Percentiles rank a stretch among this genome's conserved stretches.
phyloP scores from a whole-genome alignment of 306 rosid species.

The Sphenostylis stenocarpa region DNA sequence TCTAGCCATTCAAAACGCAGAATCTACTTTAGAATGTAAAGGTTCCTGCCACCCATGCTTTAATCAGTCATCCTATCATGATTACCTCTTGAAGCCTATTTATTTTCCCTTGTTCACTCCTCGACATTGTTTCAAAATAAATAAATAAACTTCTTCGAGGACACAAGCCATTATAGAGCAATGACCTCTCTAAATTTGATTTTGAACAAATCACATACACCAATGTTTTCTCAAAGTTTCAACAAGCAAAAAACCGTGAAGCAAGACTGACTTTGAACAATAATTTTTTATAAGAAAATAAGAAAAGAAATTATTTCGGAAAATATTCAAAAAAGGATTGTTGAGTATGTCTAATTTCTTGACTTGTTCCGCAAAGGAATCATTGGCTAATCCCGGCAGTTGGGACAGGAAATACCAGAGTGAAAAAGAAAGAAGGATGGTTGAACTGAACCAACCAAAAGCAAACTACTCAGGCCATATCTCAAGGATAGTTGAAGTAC shows the following conservation, averaged over 20 bases:
- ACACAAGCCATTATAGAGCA: neutral
- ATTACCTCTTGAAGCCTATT: neutral
- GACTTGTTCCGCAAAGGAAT: neutral
- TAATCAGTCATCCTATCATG: neutral
- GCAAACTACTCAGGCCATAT: constrained; percentile 12
- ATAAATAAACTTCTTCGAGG: neutral
- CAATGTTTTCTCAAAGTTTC: neutral
- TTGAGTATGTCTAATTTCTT: constrained; percentile 1
- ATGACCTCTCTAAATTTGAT: neutral
- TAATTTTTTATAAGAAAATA: neutral
- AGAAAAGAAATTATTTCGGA: neutral
- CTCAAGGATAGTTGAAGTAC: neutral
- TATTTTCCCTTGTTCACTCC: neutral
- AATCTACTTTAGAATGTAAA: neutral
- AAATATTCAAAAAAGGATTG: neutral
- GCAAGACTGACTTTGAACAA: neutral
- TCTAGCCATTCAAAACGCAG: neutral
- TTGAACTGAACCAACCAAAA: neutral
- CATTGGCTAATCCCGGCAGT: neutral
- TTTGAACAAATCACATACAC: neutral
- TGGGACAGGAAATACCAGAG: neutral
- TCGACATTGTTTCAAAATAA: neutral
- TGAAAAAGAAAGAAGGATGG: neutral
- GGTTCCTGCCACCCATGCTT: neutral
- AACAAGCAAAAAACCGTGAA: neutral